Conservation (phyloP, 164 flowering plant genomes). For the Sedum album region DNA sequence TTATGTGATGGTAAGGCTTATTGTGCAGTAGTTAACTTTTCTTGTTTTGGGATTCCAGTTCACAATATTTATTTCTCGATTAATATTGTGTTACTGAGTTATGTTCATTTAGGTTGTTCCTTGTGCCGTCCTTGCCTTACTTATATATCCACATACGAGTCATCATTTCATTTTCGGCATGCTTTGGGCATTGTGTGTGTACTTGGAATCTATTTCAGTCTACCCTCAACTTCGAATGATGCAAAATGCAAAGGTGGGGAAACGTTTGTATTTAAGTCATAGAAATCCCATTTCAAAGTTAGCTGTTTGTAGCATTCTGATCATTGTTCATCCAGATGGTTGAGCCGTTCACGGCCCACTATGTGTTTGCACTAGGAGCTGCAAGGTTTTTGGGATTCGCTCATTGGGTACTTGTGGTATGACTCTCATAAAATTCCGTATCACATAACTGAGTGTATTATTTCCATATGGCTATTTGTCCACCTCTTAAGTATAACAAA, state of each 20-base stretch:
- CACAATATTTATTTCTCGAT: background rate
- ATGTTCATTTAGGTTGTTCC: slow-evolving; percentile 40
- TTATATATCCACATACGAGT: slow-evolving; percentile 35
- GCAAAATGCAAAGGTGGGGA: slow-evolving; percentile 74
- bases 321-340: too few relatives aligned
- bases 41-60: background rate
- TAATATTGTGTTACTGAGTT: background rate
- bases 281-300: background rate
- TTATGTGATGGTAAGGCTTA: slow-evolving; percentile 42
- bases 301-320: background rate
- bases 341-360: too few relatives aligned
- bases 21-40: background rate
- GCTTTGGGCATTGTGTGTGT: slow-evolving; percentile 64
- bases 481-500: background rate
- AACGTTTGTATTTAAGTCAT: background rate
- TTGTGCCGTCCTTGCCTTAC: slow-evolving; percentile 32
- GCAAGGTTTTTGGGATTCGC: too few relatives aligned
- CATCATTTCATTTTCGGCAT: slow-evolving; percentile 18
- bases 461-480: background rate
- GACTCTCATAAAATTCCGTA: slow-evolving; percentile 1
- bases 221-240: slow-evolving; percentile 78
- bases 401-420: too few relatives aligned
- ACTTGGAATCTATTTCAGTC: slow-evolving; percentile 75
- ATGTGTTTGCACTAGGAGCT: too few relatives aligned
- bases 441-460: too few relatives aligned